A percentile compares a stretch with the other conserved stretches of the same genome.
phyloP scores from a whole-genome alignment of 2,329 filamentous ascomycete genomes.

The Diplodia mutila region DNA sequence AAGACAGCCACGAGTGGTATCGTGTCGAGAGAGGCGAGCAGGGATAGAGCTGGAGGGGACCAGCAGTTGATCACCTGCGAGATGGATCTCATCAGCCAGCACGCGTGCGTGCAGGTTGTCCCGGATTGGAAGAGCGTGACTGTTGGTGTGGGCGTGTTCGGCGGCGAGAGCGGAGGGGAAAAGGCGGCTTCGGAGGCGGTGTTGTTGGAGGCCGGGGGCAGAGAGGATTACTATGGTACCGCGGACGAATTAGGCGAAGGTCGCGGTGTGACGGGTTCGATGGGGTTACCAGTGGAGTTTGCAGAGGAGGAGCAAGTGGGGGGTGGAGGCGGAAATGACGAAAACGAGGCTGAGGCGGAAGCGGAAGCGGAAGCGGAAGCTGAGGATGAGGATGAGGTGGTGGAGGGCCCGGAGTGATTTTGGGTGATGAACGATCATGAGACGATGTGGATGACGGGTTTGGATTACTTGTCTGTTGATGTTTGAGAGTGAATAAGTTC shows the following conservation, averaged over 20 bases:
- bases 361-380: background rate
- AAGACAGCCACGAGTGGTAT: conserved; percentile 19
- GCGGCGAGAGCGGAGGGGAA: background rate
- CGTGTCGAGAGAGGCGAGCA: conserved; percentile 29
- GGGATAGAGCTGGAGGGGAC: conserved; percentile 23
- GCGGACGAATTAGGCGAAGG: background rate
- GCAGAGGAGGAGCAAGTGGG: background rate
- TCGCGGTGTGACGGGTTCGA: background rate
- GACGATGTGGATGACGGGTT: background rate
- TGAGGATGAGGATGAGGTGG: background rate
- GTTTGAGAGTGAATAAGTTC: background rate
- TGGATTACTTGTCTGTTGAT: background rate
- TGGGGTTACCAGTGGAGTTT: conserved; percentile 10
- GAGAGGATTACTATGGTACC: conserved; percentile 1
- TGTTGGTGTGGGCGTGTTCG: conserved; percentile 29
- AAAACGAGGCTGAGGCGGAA: background rate
- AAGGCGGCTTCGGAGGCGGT: conserved; percentile 16
- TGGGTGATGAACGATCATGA: conserved; percentile 1
- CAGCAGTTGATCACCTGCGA: conserved; percentile 62
- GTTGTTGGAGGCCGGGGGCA: conserved; percentile 10
- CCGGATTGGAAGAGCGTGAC: conserved; percentile 71
- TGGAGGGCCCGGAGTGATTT: background rate
- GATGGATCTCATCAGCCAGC: conserved; percentile 77
- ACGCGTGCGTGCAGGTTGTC: conserved; percentile 75
- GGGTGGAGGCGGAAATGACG: background rate